Base-by-base conservation (phyloP, 768 basidiomycete species). In the Daedaleopsis sinensis region DNA sequence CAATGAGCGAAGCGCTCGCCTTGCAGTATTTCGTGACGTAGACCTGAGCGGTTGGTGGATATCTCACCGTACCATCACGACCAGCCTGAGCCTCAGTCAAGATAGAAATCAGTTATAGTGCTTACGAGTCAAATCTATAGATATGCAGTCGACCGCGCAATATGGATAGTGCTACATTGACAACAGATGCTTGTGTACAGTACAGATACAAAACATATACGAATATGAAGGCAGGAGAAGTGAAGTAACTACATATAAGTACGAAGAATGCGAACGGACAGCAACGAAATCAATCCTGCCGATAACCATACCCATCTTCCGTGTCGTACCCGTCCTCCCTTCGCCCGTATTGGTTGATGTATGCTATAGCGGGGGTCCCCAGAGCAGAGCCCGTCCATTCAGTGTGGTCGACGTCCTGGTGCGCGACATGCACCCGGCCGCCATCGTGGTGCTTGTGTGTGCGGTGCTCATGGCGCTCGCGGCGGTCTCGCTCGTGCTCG, bases 241-340 rank as follows among this genome's bases (percentile, higher is more conserved):
- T n/a, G 5, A 36, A 5, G n/a, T 5, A 19, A 12, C 9, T 21
- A 19, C 9, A 16, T 16, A 23, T 6, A 7, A 38, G 10, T 38
- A 49, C 12, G 46, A 49, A 37, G 8, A 16, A n/a, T 37, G 52
- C n/a, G 13, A 47, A 1, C 23, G 8, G 23, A 21, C 5, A 51
- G 12, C 8, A 24, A 32, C 5, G 11, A 8, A 1, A 42, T 52
- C 43, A 58, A 15, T 36, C 50, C 19, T 47, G 55, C 15, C 50
- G 55, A 47, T 57, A 61, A 19, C 42, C 10, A 38, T 57, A 62
- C 9, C 36, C 32, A 43, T 58, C 57, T 32, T 50, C 62, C 8
- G 62, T 58, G 5, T 58, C 57, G 35, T 63, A 63, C 42, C 53
- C 62, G 21, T 58, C 62, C 32, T 58, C 62, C 24, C 57, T 24